phyloP scores from a whole-genome alignment of 495 filamentous ascomycete genomes.

The Geoglossum glabrum region DNA sequence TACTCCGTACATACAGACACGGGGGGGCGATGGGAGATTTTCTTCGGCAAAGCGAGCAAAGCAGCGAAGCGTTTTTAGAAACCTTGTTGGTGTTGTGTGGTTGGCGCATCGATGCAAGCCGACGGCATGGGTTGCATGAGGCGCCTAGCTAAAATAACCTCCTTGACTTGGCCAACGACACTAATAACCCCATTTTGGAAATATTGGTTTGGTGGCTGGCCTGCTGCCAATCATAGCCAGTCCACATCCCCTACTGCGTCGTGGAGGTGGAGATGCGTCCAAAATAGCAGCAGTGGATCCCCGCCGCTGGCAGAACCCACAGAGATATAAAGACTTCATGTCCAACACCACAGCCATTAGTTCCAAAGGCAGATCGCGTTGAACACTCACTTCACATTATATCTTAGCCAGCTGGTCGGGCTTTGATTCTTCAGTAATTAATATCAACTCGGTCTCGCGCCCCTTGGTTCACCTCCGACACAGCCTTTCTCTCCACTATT shows the following conservation, averaged over 20 bases:
- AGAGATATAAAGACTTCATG: neutral
- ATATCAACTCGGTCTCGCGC: conserved; percentile 16
- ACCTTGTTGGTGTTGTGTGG: conserved; percentile 4
- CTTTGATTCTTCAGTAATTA: conserved; percentile 15
- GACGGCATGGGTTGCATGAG: conserved; percentile 5
- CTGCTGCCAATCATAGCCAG: neutral
- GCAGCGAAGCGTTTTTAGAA: neutral
- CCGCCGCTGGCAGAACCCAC: no score
- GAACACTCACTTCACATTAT: conserved; percentile 10
- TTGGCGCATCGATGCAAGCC: conserved; percentile 5
- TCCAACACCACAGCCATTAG: neutral
- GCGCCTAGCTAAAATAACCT: conserved; percentile 10
- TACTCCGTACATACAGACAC: no score
- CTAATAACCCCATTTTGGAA: neutral
- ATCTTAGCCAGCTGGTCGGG: conserved; percentile 23
- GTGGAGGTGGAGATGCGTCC: neutral
- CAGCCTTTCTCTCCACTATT: neutral
- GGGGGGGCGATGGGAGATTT: neutral
- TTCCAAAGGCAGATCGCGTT: conserved; percentile 11
- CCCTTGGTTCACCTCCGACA: neutral
- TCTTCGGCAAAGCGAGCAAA: neutral
- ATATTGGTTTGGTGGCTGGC: neutral
- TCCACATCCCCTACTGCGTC: neutral
- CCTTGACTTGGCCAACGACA: conserved; percentile 1
- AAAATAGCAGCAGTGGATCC: conserved; percentile 1